Percentiles rank a stretch among this genome's conserved stretches.
These are phyloP conservation scores for Leccinum subspadiceum DNA, from an alignment of 1,284 basidiomycete species.

Conservation along the genomic window DNA sequence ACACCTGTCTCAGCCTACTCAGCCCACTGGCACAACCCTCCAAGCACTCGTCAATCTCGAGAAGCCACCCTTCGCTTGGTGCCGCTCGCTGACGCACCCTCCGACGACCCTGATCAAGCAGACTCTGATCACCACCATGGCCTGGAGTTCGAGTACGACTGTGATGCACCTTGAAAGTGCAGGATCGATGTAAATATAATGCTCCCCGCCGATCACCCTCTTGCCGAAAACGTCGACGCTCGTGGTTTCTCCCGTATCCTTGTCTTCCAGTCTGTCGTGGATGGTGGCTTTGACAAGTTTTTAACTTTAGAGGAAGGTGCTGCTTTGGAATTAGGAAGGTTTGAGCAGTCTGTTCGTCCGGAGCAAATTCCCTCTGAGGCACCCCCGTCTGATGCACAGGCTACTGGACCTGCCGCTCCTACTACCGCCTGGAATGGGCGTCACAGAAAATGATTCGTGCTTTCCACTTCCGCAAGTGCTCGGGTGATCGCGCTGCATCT, in stretches of 20 bases:
- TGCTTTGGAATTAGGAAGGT: constrained; percentile 66
- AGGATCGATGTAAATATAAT: constrained; percentile 73
- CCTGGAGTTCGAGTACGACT: constrained; percentile 87
- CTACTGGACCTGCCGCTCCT: constrained; percentile 10
- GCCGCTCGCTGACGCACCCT: constrained; percentile 53
- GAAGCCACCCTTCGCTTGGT: constrained; percentile 63
- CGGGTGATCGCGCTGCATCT: constrained; percentile 46
- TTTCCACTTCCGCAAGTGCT: constrained; percentile 61
- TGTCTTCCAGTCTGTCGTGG: constrained; percentile 71
- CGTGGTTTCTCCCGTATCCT: constrained; percentile 52
- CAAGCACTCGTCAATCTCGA: constrained; percentile 92
- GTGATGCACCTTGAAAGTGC: constrained; percentile 74
- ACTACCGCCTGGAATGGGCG: constrained; percentile 18
- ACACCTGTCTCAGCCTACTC: constrained; percentile 49
- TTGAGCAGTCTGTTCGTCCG: constrained; percentile 39
- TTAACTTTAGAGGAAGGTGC: constrained; percentile 76
- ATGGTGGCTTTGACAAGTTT: constrained; percentile 76
- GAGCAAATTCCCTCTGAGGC: constrained; percentile 18
- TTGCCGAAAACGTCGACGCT: constrained; percentile 38
- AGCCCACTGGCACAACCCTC: constrained; percentile 78
- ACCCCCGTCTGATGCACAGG: constrained; percentile 17
- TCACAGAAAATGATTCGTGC: constrained; percentile 55
- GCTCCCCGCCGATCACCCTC: constrained; percentile 58
- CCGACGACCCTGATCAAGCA: constrained; percentile 40
- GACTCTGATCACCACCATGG: constrained; percentile 63